These are phyloP conservation scores for Pythium rishiriense DNA, from an alignment of 352 stramenopile genomes.

Conservation along the genomic window DNA sequence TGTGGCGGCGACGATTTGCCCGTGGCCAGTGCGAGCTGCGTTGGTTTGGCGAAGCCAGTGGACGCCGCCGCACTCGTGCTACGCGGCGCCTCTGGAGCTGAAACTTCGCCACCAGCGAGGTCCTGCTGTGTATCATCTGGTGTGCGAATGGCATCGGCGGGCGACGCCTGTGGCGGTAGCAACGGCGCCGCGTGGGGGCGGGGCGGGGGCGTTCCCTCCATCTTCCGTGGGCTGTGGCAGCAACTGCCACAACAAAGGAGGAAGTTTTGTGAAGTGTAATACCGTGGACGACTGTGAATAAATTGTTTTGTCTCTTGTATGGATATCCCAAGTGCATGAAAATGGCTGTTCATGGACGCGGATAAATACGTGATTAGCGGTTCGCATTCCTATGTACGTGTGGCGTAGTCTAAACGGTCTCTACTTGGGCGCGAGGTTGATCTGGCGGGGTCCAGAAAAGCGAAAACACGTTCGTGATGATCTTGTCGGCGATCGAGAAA, in stretches of 20 bases:
- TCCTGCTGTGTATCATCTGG: not conserved
- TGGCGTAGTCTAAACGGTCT: conserved; percentile 22
- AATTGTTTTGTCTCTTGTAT: conserved; percentile 21
- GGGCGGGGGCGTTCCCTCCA: not conserved
- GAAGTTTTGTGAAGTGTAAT: not conserved
- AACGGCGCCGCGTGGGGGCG: not conserved
- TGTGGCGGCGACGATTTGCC: not conserved
- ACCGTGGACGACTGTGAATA: conserved; percentile 3
- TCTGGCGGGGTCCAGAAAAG: conserved; percentile 68
- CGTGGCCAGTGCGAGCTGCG: not conserved
- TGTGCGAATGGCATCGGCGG: not conserved
- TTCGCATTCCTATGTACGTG: not conserved
- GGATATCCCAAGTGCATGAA: not conserved
- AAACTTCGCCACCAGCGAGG: not conserved
- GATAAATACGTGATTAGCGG: conserved; percentile 15
- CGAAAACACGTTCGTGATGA: conserved; percentile 86
- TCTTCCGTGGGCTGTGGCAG: not conserved
- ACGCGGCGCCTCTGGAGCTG: not conserved
- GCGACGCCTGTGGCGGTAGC: not conserved
- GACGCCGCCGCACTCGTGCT: not conserved
- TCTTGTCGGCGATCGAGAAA: conserved; percentile 68
- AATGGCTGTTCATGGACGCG: not conserved
- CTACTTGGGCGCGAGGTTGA: conserved; percentile 21
- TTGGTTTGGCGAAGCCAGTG: not conserved
- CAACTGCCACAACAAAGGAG: conserved; percentile 6